Evolutionary conservation across 2,329 filamentous ascomycete genomes (phyloP).

Genomic region (Scopulariopsis brevicaulis): DNA sequence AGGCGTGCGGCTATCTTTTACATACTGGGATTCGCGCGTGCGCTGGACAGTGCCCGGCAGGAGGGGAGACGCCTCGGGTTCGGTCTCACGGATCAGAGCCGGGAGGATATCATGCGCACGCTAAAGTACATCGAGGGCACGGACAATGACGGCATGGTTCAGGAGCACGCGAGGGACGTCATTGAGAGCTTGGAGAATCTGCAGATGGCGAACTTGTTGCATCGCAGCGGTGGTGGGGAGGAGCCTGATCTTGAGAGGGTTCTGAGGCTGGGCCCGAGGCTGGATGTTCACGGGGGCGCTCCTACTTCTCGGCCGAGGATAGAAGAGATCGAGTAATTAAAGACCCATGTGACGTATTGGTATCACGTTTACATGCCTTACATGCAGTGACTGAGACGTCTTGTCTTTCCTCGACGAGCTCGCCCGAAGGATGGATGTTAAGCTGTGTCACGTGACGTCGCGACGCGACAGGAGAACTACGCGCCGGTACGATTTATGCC

Average conservation of each 20-base stretch:
- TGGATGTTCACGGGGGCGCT: conserved; percentile 9
- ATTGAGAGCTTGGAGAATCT: conserved; percentile 54
- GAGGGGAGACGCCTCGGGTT: conserved; percentile 34
- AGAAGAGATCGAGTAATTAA: conserved; percentile 47
- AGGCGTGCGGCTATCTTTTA: conserved; percentile 55
- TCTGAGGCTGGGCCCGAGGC: conserved; percentile 9
- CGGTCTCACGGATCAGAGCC: conserved; percentile 40
- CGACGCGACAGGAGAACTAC: background rate
- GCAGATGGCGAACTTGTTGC: conserved; percentile 40
- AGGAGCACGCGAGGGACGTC: conserved; percentile 55
- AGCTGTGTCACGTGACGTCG: background rate
- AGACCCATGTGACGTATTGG: background rate
- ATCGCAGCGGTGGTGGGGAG: conserved; percentile 18
- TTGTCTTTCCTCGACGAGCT: background rate
- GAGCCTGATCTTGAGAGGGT: conserved; percentile 19
- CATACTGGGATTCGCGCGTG: conserved; percentile 48
- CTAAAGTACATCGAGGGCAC: conserved; percentile 52
- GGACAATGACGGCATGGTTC: conserved; percentile 58
- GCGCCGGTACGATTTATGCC: background rate
- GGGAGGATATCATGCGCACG: conserved; percentile 49
- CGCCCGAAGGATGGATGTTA: background rate
- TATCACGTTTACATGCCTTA: background rate
- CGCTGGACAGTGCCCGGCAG: conserved; percentile 42
- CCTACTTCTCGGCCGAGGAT: conserved; percentile 25
- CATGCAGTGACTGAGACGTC: too few relatives aligned